A percentile compares a stretch with the other conserved stretches of the same genome.
These are phyloP conservation scores for Gilbertella persicaria DNA, from an alignment of 371 early-diverging fungal genomes.

Conservation along the genomic window DNA sequence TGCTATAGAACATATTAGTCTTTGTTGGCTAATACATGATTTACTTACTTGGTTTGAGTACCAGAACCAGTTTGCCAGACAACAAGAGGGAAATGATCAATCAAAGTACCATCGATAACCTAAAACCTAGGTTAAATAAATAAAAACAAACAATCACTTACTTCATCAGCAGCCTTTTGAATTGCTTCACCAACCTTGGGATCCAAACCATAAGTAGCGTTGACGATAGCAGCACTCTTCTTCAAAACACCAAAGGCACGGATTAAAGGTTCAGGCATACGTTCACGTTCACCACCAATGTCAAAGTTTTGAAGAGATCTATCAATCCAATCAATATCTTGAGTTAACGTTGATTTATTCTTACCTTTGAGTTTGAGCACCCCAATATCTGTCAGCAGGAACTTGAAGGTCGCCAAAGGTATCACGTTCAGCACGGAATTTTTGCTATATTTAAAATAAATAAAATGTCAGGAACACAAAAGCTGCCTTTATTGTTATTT, in stretches of 20 bases:
- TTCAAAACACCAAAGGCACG: slow-evolving; percentile 87
- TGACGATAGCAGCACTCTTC: slow-evolving; percentile 85
- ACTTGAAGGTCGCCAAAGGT: slow-evolving; percentile 89
- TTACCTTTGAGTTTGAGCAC: slow-evolving; percentile 88
- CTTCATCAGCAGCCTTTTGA: slow-evolving; percentile 75
- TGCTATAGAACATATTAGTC: slow-evolving; percentile 32
- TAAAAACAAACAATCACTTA: slow-evolving; percentile 17
- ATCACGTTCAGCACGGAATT: slow-evolving; percentile 76
- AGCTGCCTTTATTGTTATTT: slow-evolving; percentile 2
- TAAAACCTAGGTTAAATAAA: slow-evolving; percentile 8
- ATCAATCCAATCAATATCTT: not conserved
- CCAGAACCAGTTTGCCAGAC: slow-evolving; percentile 91
- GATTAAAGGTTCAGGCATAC: slow-evolving; percentile 86
- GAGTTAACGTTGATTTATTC: not conserved
- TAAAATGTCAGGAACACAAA: not conserved
- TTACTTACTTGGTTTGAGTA: slow-evolving; percentile 86
- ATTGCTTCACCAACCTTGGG: slow-evolving; percentile 73
- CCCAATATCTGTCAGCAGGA: slow-evolving; percentile 86
- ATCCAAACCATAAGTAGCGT: slow-evolving; percentile 76
- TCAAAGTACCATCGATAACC: slow-evolving; percentile 79
- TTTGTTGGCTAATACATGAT: slow-evolving; percentile 15
- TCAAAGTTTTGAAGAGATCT: slow-evolving; percentile 83
- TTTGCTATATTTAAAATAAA: slow-evolving; percentile 24
- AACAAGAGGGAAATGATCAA: slow-evolving; percentile 86
- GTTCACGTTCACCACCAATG: slow-evolving; percentile 79